These are phyloP conservation scores for Aureobasidium mangrovei DNA, from an alignment of 2,329 filamentous ascomycete genomes.

Conservation along the genomic window DNA sequence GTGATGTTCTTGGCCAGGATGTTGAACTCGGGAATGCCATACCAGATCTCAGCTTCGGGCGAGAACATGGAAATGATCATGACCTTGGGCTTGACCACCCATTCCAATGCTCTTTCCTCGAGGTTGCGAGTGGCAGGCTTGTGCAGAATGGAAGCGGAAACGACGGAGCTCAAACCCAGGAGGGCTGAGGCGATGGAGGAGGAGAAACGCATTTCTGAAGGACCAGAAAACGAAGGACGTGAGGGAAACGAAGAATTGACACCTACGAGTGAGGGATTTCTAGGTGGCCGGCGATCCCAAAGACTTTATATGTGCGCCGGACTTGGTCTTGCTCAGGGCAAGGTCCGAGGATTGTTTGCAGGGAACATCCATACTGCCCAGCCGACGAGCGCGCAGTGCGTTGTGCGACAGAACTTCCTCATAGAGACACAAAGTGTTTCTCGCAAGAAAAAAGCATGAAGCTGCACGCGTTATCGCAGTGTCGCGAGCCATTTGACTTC, in stretches of 20 bases:
- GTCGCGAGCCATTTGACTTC: neutral
- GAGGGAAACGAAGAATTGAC: neutral
- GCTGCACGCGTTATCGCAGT: neutral
- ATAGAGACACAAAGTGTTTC: neutral
- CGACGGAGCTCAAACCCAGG: slow-evolving; percentile 12
- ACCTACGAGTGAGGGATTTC: neutral
- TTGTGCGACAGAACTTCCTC: neutral
- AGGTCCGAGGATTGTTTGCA: neutral
- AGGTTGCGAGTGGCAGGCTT: slow-evolving; percentile 6
- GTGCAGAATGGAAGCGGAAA: slow-evolving; percentile 7
- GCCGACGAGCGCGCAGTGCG: slow-evolving; percentile 3
- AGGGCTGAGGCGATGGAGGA: slow-evolving; percentile 6
- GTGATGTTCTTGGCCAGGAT: slow-evolving; percentile 28
- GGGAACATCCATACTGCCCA: slow-evolving; percentile 1
- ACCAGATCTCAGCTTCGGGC: slow-evolving; percentile 24
- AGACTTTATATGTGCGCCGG: neutral
- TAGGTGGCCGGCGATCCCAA: neutral
- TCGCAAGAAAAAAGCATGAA: neutral
- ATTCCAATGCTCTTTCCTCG: slow-evolving; percentile 20
- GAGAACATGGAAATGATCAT: slow-evolving; percentile 55
- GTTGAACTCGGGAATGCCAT: slow-evolving; percentile 24
- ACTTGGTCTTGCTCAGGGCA: neutral
- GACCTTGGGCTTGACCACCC: slow-evolving; percentile 46
- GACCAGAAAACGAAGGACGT: neutral
- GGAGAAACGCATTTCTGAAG: slow-evolving; percentile 9